Conservation (phyloP, 2,329 filamentous ascomycete species). For the Penicillium corylophilum region DNA sequence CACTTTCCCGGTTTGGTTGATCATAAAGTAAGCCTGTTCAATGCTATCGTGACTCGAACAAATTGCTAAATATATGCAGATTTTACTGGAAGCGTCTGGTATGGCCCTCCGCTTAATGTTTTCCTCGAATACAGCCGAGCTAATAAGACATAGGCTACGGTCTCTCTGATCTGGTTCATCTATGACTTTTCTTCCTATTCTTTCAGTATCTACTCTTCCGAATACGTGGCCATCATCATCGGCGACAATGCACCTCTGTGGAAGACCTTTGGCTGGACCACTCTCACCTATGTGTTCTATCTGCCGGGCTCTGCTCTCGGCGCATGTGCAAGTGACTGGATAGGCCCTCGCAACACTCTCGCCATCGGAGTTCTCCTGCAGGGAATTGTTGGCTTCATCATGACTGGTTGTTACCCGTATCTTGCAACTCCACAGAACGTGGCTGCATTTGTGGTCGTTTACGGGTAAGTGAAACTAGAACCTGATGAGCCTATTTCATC, state of each 20-base stretch:
- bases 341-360: conserved; percentile 76
- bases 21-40: conserved; percentile 43
- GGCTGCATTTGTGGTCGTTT: conserved; percentile 74
- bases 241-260: conserved; percentile 63
- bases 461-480: conserved; percentile 50
- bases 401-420: conserved; percentile 73
- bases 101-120: conserved; percentile 4
- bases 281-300: conserved; percentile 84
- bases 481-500: background rate
- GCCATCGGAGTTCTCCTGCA: conserved; percentile 70
- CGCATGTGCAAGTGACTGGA: conserved; percentile 71
- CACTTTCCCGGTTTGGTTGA: conserved; percentile 53
- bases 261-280: conserved; percentile 83
- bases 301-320: conserved; percentile 78
- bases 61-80: conserved; percentile 46
- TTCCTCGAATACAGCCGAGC: background rate
- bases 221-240: conserved; percentile 60
- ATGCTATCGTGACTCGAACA: conserved; percentile 24
- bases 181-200: conserved; percentile 85
- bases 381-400: conserved; percentile 79
- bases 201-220: conserved; percentile 80
- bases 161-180: conserved; percentile 79
- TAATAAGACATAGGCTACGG: conserved; percentile 46
- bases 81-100: conserved; percentile 74
- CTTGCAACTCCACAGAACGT: conserved; percentile 68